phyloP scores from a whole-genome alignment of 371 early-diverging fungal genomes.

The Mucor plumbeus region DNA sequence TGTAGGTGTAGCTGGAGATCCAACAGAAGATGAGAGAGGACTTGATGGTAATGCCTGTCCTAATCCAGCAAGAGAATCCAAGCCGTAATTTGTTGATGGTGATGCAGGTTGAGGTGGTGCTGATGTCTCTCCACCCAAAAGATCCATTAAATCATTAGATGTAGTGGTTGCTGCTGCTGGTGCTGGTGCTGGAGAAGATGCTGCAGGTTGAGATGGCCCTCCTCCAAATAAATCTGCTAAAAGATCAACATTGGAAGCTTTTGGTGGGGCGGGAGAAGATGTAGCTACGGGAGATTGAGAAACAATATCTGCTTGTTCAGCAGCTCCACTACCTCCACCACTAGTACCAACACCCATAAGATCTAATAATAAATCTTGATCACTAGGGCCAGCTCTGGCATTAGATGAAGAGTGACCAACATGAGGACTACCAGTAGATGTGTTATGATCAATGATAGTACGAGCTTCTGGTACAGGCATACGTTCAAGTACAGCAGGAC shows the following conservation, averaged over 20 bases:
- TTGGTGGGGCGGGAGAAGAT: constrained; percentile 35
- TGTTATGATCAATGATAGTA: constrained; percentile 41
- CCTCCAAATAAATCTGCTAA: constrained; percentile 85
- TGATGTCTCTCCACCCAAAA: constrained; percentile 38
- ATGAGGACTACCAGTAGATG: constrained; percentile 28
- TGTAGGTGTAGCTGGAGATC: constrained; percentile 8
- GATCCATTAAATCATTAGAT: constrained; percentile 37
- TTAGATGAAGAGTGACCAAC: constrained; percentile 32
- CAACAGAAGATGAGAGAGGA: background rate
- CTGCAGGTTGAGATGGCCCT: constrained; percentile 14
- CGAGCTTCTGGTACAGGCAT: constrained; percentile 90
- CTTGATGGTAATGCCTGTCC: constrained; percentile 22
- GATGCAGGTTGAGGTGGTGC: constrained; percentile 15
- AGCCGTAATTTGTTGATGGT: constrained; percentile 10
- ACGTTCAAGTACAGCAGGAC: constrained; percentile 88
- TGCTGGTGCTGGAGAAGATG: constrained; percentile 34
- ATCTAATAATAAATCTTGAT: constrained; percentile 74
- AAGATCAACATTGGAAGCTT: constrained; percentile 65
- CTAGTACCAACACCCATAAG: constrained; percentile 80
- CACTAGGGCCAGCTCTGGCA: constrained; percentile 54
- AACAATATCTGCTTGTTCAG: constrained; percentile 39
- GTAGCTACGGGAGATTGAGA: constrained; percentile 28
- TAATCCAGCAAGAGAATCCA: constrained; percentile 34
- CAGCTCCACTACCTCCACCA: constrained; percentile 34
- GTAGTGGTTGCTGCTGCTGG: constrained; percentile 35